Conservation (phyloP, 768 basidiomycete species). For the Collybia nuda region DNA sequence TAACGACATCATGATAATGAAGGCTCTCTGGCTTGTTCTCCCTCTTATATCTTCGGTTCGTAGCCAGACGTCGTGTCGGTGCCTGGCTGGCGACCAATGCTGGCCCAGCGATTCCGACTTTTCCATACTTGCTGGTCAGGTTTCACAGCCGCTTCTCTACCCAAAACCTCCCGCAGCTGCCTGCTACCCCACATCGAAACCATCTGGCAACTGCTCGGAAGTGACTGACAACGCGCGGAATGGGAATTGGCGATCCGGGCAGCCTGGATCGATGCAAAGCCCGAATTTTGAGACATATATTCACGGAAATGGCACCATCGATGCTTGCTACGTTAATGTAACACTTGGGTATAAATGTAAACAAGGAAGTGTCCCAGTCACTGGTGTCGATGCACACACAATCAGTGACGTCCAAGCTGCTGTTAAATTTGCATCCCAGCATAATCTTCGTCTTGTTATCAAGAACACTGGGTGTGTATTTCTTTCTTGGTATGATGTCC, state of each 20-base stretch:
- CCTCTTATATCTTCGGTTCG: conserved; percentile 3
- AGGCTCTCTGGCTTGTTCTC: neutral
- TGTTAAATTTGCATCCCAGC: conserved; percentile 32
- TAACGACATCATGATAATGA: neutral
- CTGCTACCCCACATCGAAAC: conserved; percentile 36
- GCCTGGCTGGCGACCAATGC: conserved; percentile 37
- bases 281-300: conserved; percentile 27
- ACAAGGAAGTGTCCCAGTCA: conserved; percentile 41
- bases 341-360: conserved; percentile 36
- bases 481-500: neutral
- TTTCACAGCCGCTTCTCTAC: conserved; percentile 43
- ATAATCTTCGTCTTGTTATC: conserved; percentile 36
- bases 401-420: conserved; percentile 38
- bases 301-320: conserved; percentile 45
- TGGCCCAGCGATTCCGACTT: conserved; percentile 39
- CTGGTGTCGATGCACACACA: conserved; percentile 38
- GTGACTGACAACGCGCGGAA: conserved; percentile 25
- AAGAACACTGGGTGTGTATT: conserved; percentile 31
- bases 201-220: conserved; percentile 36
- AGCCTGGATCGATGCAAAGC: conserved; percentile 37
- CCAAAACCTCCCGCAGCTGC: conserved; percentile 38
- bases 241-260: conserved; percentile 38
- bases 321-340: conserved; percentile 51
- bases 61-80: conserved; percentile 25
- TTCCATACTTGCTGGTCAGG: conserved; percentile 24